Percentiles rank a stretch among this genome's conserved stretches.
Evolutionary conservation across 345 rosid genomes (phyloP).

Genomic region (Pistacia vera): DNA sequence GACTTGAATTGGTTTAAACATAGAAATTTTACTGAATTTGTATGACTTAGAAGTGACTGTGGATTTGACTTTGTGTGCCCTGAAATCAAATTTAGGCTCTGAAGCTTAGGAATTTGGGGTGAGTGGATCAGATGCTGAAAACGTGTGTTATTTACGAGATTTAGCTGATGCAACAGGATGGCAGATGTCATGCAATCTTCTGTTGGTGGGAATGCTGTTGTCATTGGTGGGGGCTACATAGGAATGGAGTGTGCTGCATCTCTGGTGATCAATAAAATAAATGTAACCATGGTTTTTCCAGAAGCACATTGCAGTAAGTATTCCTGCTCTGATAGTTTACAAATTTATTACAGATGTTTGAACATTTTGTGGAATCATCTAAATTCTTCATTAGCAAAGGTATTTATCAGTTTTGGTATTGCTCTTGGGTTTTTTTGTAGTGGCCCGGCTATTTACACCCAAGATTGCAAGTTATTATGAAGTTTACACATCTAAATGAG

Average conservation of each 20-base stretch:
- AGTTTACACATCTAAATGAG: conserved; percentile 75
- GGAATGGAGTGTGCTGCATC: conserved; percentile 99
- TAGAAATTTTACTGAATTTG: not conserved
- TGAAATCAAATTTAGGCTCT: conserved; percentile 53
- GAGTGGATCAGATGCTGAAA: conserved; percentile 81
- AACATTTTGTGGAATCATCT: not conserved
- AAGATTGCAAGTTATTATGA: conserved; percentile 81
- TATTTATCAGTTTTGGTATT: not conserved
- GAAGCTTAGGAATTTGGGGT: conserved; percentile 97
- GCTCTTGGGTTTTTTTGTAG: conserved; percentile 37
- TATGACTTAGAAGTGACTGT: not conserved
- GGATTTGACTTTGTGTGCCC: conserved; percentile 12
- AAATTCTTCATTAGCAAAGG: not conserved
- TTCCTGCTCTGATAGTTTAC: conserved; percentile 1
- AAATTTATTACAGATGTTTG: not conserved
- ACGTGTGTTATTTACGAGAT: conserved; percentile 89
- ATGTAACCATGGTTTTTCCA: conserved; percentile 97
- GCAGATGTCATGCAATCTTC: conserved; percentile 66
- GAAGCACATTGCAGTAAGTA: conserved; percentile 93
- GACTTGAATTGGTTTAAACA: not conserved
- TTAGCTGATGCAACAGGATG: conserved; percentile 82
- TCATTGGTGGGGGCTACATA: conserved; percentile 96
- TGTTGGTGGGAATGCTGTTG: conserved; percentile 77
- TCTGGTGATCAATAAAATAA: conserved; percentile 84
- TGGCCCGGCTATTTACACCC: conserved; percentile 92